phyloP scores from a whole-genome alignment of 176 grass and related monocot species.

The Bonia amplexicaulis region DNA sequence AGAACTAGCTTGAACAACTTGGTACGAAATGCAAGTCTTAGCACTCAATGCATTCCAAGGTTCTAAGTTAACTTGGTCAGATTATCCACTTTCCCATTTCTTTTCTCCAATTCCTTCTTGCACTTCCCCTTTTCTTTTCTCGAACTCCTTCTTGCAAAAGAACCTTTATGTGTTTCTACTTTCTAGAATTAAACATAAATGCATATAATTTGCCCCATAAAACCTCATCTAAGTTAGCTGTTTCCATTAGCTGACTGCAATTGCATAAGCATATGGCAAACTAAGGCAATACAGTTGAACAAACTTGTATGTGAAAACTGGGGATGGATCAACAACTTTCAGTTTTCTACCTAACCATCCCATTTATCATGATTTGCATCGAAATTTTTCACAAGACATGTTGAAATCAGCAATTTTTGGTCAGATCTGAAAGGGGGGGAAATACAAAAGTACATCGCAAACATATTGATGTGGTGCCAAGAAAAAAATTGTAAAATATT shows the following conservation, averaged over 20 bases:
- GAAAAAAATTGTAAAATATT: no score
- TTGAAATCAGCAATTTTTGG: neutral
- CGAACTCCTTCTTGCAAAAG: neutral
- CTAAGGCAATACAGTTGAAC: neutral
- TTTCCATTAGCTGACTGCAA: neutral
- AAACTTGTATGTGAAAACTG: neutral
- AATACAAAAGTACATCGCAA: neutral
- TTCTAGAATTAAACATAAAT: neutral
- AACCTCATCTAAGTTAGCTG: no score
- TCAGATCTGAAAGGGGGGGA: neutral
- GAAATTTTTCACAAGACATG: neutral
- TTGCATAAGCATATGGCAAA: neutral
- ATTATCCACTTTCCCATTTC: neutral
- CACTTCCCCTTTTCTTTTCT: neutral
- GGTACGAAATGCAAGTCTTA: neutral
- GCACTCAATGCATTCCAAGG: neutral
- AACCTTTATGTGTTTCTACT: neutral
- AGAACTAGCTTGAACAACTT: neutral
- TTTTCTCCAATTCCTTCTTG: no score
- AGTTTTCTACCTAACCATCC: neutral
- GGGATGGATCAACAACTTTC: neutral
- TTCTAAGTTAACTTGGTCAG: neutral
- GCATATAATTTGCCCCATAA: neutral
- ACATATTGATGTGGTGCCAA: no score
- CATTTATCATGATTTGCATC: neutral